phyloP scores from a whole-genome alignment of 805 yeast genomes.

The Tetrapisispora phaffii region DNA sequence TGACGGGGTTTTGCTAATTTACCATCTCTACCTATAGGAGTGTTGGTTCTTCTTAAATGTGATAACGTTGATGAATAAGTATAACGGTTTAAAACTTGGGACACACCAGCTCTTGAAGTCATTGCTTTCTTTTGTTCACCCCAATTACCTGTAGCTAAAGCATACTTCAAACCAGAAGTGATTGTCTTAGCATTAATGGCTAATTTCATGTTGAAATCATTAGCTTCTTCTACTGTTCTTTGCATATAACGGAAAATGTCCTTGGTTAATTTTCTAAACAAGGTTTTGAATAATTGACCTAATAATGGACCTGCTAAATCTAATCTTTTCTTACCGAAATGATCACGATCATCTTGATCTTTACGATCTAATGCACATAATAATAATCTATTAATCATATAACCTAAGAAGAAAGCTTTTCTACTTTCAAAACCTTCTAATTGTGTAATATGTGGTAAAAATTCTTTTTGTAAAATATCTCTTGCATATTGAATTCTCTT shows the following conservation, averaged over 20 bases:
- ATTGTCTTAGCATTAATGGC: slow-evolving; percentile 96
- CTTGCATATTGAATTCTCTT: slow-evolving; percentile 97
- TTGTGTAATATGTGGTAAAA: slow-evolving; percentile 94
- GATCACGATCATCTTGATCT: slow-evolving; percentile 98
- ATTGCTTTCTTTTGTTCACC: slow-evolving; percentile 99
- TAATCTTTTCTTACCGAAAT: slow-evolving; percentile 95
- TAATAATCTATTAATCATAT: slow-evolving; percentile 91
- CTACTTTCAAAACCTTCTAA: slow-evolving; percentile 94
- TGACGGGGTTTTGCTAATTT: slow-evolving; percentile 98
- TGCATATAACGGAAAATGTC: slow-evolving; percentile 98
- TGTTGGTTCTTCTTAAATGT: slow-evolving; percentile 96
- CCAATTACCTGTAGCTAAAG: slow-evolving; percentile 99
- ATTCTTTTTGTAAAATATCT: slow-evolving; percentile 91
- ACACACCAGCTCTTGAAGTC: slow-evolving; percentile 98
- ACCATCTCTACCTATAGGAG: slow-evolving; percentile 99
- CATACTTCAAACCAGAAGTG: slow-evolving; percentile 94
- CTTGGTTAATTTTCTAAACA: slow-evolving; percentile 88
- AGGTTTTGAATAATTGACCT: slow-evolving; percentile 88
- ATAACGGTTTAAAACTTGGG: slow-evolving; percentile 95
- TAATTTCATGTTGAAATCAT: slow-evolving; percentile 89
- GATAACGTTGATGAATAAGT: slow-evolving; percentile 98
- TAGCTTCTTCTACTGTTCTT: slow-evolving; percentile 95
- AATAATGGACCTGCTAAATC: slow-evolving; percentile 97
- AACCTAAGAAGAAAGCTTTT: slow-evolving; percentile 94
- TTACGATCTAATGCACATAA: slow-evolving; percentile 94